phyloP scores from a whole-genome alignment of 768 basidiomycete genomes.

The Harrya chromipes region DNA sequence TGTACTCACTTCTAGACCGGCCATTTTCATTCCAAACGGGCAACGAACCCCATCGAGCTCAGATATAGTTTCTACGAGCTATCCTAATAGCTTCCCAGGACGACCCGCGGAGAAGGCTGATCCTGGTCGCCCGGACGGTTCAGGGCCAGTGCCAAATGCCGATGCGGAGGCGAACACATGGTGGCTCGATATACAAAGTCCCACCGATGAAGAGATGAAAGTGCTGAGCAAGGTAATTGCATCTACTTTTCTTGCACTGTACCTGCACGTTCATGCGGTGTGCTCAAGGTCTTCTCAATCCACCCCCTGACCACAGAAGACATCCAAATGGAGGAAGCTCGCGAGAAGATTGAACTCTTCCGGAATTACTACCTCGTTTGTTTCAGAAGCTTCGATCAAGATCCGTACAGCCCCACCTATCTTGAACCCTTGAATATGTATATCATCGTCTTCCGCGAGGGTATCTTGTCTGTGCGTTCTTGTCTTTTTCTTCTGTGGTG shows the following conservation, averaged over 20 bases:
- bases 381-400: constrained; percentile 99
- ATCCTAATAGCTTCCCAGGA: constrained; percentile 16
- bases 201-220: constrained; percentile 99
- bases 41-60: constrained; percentile 7
- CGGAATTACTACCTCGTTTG: constrained; percentile 98
- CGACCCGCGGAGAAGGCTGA: constrained; percentile 20
- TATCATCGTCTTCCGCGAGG: constrained; percentile 97
- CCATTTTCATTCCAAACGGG: constrained; percentile 4
- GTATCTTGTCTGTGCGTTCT: constrained; percentile 79
- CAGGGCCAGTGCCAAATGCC: constrained; percentile 15
- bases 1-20: constrained; percentile 3
- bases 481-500: background rate
- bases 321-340: constrained; percentile 98
- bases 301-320: constrained; percentile 99
- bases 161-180: constrained; percentile 80
- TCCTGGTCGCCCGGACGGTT: constrained; percentile 21
- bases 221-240: constrained; percentile 79
- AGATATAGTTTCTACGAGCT: background rate
- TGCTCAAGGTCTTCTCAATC: constrained; percentile 82
- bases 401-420: constrained; percentile 94
- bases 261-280: constrained; percentile 1
- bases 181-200: constrained; percentile 94
- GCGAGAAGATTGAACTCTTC: constrained; percentile 99
- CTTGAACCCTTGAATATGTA: constrained; percentile 99
- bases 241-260: background rate